Evolutionary conservation across 2,329 filamentous ascomycete genomes (phyloP).

Genomic region (Trichoderma gracile): DNA sequence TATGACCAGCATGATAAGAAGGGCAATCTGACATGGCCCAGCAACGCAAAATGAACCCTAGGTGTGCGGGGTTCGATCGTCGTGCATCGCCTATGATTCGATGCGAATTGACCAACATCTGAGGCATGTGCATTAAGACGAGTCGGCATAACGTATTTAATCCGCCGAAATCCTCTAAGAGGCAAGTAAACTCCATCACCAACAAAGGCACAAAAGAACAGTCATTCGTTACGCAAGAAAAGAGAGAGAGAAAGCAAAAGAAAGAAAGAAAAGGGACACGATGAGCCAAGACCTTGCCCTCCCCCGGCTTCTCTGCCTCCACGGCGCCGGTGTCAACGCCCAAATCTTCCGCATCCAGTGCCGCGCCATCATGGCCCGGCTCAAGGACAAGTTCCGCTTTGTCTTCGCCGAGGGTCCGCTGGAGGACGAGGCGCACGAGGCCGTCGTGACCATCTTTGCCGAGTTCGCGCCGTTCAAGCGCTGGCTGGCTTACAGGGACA

Average conservation of each 20-base stretch:
- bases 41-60: background rate
- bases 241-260: no score
- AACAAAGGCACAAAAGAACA: background rate
- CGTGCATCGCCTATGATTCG: constrained; percentile 7
- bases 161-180: background rate
- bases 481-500: constrained; percentile 62
- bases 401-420: constrained; percentile 73
- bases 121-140: background rate
- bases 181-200: background rate
- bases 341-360: constrained; percentile 68
- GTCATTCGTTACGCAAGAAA: background rate
- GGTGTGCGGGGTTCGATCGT: constrained; percentile 12
- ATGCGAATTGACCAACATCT: no score
- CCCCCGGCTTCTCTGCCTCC: constrained; percentile 76
- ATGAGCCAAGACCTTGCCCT: constrained; percentile 35
- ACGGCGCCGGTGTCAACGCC: constrained; percentile 75
- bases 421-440: constrained; percentile 60
- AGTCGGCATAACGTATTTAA: background rate
- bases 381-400: constrained; percentile 64
- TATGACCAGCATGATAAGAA: background rate
- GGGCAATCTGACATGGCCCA: constrained; percentile 6
- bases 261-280: no score
- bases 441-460: constrained; percentile 64
- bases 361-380: constrained; percentile 51
- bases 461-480: constrained; percentile 65